Evolutionary conservation across 306 rosid species (phyloP), one percentile per base, ranked within the genome.

Genomic region (Prosopis cineraria): DNA sequence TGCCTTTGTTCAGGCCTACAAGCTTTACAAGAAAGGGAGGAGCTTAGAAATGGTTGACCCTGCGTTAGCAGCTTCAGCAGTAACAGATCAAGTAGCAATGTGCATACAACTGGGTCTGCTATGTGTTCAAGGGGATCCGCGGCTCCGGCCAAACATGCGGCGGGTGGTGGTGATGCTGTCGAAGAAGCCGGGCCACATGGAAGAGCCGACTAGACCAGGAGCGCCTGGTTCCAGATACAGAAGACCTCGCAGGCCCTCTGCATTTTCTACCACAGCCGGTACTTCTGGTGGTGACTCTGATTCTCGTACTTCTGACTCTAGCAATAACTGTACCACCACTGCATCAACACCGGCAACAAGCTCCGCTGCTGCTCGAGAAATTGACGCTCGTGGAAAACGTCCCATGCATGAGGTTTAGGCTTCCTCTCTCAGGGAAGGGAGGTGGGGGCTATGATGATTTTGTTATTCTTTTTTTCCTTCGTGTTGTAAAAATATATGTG

Each of bases 151-250:
- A 3, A 81, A 69, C 22, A 95, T 95, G 99, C 82, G 88, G 24
- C 93, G 93, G 0, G 93, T 93, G 68, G 91, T 91, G 76, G 87
- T 93, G 84, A 86, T 83, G 73, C 87, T 95, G 9, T 93, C 98
- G 0, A 88, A 83, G 83, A 95, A 84, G 70, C 89, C 93, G 0
- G 88, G 89, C 14, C 83, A 85, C 72, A 80, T 95, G 82, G 93
- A 91, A 14, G 96, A 95, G 76, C 96, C 98, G 37, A 85, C 83
- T 0, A 82, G 96, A 68, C 99, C 99, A 0, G 98, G 91, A 27
- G 25, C 85, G 10, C 91, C 96, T 0, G 93, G 98, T 39, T 59
- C 89, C 22, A 84, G 96, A 48, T 93, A 91, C 43, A 79, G 96
- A 87, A 89, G 90, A 78, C 44, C 74, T 33, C 87, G 78, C 44